Evolutionary conservation across 495 filamentous ascomycete genomes (phyloP).

Genomic region (Tuber aestivum): DNA sequence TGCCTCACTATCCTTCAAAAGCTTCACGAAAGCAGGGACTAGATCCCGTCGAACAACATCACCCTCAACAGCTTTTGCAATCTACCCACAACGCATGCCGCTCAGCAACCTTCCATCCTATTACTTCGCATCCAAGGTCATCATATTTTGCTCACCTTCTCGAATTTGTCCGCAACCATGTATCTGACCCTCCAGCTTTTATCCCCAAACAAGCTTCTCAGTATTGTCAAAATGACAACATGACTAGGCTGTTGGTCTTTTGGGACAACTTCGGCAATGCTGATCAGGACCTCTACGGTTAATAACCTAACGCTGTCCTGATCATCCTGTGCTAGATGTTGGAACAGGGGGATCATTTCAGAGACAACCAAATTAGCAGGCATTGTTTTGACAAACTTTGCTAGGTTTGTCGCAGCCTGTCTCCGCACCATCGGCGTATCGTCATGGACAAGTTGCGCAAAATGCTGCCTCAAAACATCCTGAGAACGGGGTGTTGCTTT

Average conservation of each 20-base stretch:
- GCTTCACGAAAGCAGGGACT: constrained; percentile 93
- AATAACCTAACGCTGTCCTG: constrained; percentile 95
- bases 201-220: constrained; percentile 91
- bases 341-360: constrained; percentile 98
- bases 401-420: constrained; percentile 90
- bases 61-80: constrained; percentile 96
- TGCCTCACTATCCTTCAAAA: constrained; percentile 93
- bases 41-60: constrained; percentile 91
- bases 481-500: constrained; percentile 79
- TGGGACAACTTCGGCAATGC: constrained; percentile 93
- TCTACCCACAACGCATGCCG: constrained; percentile 51
- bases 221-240: constrained; percentile 78
- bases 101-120: neutral
- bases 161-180: constrained; percentile 97
- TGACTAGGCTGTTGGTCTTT: constrained; percentile 97
- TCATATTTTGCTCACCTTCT: constrained; percentile 63
- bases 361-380: constrained; percentile 81
- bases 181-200: constrained; percentile 99
- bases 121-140: neutral
- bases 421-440: constrained; percentile 98
- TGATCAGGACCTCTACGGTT: constrained; percentile 92
- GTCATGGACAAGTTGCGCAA: constrained; percentile 87
- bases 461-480: constrained; percentile 82
- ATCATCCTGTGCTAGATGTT: constrained; percentile 90
- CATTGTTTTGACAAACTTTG: constrained; percentile 97